phyloP scores from a whole-genome alignment of 2,329 filamentous ascomycete genomes.

The Allantophomopsis lycopodina region DNA sequence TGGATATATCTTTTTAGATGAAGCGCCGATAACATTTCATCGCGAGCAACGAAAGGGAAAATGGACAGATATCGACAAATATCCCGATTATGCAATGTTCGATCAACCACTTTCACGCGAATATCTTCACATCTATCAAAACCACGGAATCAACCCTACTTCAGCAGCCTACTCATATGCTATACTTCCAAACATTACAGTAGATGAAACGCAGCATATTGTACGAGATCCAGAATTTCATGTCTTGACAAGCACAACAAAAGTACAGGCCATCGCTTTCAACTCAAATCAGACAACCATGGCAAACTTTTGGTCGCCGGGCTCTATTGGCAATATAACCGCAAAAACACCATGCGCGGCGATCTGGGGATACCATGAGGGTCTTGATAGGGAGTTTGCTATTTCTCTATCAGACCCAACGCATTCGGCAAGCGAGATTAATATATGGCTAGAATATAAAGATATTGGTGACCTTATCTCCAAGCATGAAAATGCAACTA shows the following conservation, averaged over 20 bases:
- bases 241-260: not conserved
- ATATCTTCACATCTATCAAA: slow-evolving; percentile 7
- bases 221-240: slow-evolving; percentile 1
- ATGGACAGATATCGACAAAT: slow-evolving; percentile 9
- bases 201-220: slow-evolving; percentile 3
- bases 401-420: not conserved
- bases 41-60: slow-evolving; percentile 5
- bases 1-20: slow-evolving; percentile 6
- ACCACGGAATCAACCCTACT: slow-evolving; percentile 6
- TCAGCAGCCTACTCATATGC: slow-evolving; percentile 6
- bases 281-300: slow-evolving; percentile 4
- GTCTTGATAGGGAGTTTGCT: not conserved
- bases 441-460: not conserved
- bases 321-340: slow-evolving; percentile 5
- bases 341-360: slow-evolving; percentile 6
- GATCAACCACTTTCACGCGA: slow-evolving; percentile 4
- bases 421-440: not conserved
- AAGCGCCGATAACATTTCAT: slow-evolving; percentile 5
- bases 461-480: not conserved
- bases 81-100: slow-evolving; percentile 7
- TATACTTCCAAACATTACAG: slow-evolving; percentile 5
- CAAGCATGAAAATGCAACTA: too few species aligned
- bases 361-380: slow-evolving; percentile 4
- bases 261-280: slow-evolving; percentile 4
- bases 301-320: slow-evolving; percentile 7